A percentile compares a stretch with the other conserved stretches of the same genome.
Evolutionary conservation across 805 yeast genomes (phyloP).

Genomic region (Pichia cabralensis): DNA sequence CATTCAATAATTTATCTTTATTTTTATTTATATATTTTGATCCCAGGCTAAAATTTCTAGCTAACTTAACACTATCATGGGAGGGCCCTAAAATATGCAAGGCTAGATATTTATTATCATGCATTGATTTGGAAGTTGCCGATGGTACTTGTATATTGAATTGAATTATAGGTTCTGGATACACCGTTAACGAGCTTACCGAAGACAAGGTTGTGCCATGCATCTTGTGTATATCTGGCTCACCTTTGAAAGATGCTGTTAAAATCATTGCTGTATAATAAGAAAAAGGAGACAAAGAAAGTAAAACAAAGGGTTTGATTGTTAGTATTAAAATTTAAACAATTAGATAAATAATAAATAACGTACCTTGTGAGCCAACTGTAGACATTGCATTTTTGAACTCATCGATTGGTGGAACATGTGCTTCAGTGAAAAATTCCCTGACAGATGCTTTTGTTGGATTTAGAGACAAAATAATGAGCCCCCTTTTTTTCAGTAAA

Average conservation of each 20-base stretch:
- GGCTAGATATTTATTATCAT: constrained; percentile 50
- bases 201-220: constrained; percentile 85
- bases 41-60: constrained; percentile 54
- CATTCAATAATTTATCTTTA: too few relatives aligned
- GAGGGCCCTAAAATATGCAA: constrained; percentile 68
- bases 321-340: too few relatives aligned
- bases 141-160: constrained; percentile 86
- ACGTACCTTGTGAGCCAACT: constrained; percentile 27
- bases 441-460: too few relatives aligned
- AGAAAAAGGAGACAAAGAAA: constrained; percentile 27
- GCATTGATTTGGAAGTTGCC: constrained; percentile 59
- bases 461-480: too few relatives aligned
- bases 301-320: too few relatives aligned
- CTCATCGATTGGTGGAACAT: constrained; percentile 17
- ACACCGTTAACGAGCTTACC: constrained; percentile 69
- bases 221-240: constrained; percentile 18
- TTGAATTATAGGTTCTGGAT: constrained; percentile 70
- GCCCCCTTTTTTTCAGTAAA: too few relatives aligned
- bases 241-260: constrained; percentile 34
- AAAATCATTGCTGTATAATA: constrained; percentile 38
- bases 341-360: background rate
- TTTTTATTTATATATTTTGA: constrained; percentile 36
- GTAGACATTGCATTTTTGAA: constrained; percentile 28
- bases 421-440: constrained; percentile 11
- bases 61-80: constrained; percentile 41